Evolutionary conservation across 352 stramenopile genomes (phyloP).

Genomic region (Phytophthora foliorum): DNA sequence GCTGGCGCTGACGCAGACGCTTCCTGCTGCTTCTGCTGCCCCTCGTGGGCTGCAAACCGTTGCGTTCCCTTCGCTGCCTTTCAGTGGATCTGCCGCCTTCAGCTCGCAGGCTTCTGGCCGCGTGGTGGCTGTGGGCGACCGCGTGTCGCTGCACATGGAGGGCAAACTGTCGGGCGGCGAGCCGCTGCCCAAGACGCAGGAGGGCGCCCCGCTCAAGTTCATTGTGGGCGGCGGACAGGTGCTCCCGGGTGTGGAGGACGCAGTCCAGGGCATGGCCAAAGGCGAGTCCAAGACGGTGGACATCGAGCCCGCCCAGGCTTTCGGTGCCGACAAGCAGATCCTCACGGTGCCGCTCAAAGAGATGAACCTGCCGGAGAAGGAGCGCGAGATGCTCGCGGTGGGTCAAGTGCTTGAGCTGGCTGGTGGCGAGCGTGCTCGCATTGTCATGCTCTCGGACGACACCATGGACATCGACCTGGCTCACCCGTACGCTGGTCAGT

Average conservation of each 20-base stretch:
- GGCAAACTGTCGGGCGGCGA: slow-evolving; percentile 73
- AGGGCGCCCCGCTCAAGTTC: slow-evolving; percentile 68
- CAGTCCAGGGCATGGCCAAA: slow-evolving; percentile 71
- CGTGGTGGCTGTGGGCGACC: slow-evolving; percentile 65
- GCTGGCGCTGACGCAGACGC: slow-evolving; percentile 9
- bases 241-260: slow-evolving; percentile 77
- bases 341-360: slow-evolving; percentile 74
- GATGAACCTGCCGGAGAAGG: slow-evolving; percentile 77
- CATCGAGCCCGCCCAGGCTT: slow-evolving; percentile 73
- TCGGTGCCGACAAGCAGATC: slow-evolving; percentile 71
- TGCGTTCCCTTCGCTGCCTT: slow-evolving; percentile 20
- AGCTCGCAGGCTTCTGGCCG: slow-evolving; percentile 22
- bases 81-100: slow-evolving; percentile 10
- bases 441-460: slow-evolving; percentile 78
- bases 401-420: slow-evolving; percentile 70
- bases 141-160: slow-evolving; percentile 75
- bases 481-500: slow-evolving; percentile 83
- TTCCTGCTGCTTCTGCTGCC: slow-evolving; percentile 3
- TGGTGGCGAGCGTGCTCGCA: slow-evolving; percentile 65
- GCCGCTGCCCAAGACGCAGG: slow-evolving; percentile 60
- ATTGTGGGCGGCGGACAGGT: slow-evolving; percentile 78
- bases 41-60: slow-evolving; percentile 9
- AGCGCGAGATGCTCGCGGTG: slow-evolving; percentile 73
- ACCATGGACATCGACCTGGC: slow-evolving; percentile 80
- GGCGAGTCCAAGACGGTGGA: slow-evolving; percentile 71